Base-by-base conservation (phyloP, 2,329 filamentous ascomycete species). In the Botrytis fabae region DNA sequence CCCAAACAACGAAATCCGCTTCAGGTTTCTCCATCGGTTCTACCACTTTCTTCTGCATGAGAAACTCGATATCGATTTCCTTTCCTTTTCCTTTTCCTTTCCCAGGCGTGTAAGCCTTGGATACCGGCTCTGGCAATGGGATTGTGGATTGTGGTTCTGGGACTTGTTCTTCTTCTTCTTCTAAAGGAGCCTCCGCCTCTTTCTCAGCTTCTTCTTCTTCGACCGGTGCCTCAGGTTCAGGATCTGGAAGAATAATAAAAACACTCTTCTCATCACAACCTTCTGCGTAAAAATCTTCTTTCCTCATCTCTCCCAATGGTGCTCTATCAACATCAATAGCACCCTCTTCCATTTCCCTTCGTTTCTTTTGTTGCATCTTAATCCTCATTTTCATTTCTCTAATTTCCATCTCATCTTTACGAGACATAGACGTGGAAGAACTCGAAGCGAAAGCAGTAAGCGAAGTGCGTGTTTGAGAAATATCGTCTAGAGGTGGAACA, bases 401-500 rank as follows among this genome's bases (percentile, higher is more conserved):
- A 32, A 79, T 78, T 6, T 54, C 38, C 38, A 73, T 35, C 6
- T 62, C 38, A 28, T 35, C n/a, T 40, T 51, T 68, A 32, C n/a
- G 25, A 25, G 79, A 77, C 8, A 78, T 72, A 14, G 79, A 75
- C 35, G 77, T 72, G 18, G 77, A 69, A 42, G 65, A 54, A 48
- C 22, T 66, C 28, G 71, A 75, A 22, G 70, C 44, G 14, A 76
- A 68, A 40, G 79, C 69, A 25, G 73, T 64, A 28, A 75, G 73
- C 28, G 79, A 75, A 44, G 76, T 74, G 42, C 78, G 77, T 16
- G 88, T 90, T 79, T 92, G 87, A 42, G 88, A 89, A 57, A 92
- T 82, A 63, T 92, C 90, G 72, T 89, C 88, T 4, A 83, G 81
- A 2, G 95, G 95, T 7, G 95, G 93, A 28, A 97, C 90, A 80